These are phyloP conservation scores for Emericellopsis terricola DNA, from an alignment of 495 filamentous ascomycete species.

Conservation along the genomic window DNA sequence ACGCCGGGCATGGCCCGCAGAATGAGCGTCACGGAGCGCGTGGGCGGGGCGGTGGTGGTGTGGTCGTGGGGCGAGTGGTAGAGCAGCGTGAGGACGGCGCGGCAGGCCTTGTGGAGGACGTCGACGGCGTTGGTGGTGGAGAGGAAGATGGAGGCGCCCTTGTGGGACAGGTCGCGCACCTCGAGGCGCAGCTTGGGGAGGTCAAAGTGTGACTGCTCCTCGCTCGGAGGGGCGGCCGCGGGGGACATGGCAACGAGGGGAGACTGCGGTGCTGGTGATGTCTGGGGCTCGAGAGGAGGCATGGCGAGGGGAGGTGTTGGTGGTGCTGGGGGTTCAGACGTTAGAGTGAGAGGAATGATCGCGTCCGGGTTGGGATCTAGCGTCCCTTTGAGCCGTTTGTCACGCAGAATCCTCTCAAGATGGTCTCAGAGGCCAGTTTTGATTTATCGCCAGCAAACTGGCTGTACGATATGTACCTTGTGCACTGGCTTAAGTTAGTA, in stretches of 20 bases:
- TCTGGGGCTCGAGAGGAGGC: conserved; percentile 4
- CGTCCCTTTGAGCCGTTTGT: too few relatives aligned
- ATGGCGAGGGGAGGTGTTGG: conserved; percentile 13
- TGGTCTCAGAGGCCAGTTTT: too few relatives aligned
- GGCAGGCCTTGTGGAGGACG: conserved; percentile 41
- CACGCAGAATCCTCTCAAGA: too few relatives aligned
- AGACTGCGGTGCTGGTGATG: neutral
- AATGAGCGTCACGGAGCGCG: conserved; percentile 74
- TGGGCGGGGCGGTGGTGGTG: conserved; percentile 22
- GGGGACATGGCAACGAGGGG: too few relatives aligned
- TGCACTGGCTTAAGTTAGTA: too few relatives aligned
- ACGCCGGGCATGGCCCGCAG: conserved; percentile 64
- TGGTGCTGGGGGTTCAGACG: conserved; percentile 12
- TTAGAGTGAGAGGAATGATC: conserved; percentile 2
- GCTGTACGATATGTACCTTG: too few relatives aligned
- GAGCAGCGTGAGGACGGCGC: conserved; percentile 43
- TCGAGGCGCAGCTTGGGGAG: conserved; percentile 53
- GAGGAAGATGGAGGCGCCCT: conserved; percentile 45
- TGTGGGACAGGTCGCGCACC: conserved; percentile 48
- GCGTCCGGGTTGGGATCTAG: too few relatives aligned
- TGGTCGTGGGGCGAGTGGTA: conserved; percentile 29
- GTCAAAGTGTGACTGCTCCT: conserved; percentile 10
- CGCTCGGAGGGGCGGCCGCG: too few relatives aligned
- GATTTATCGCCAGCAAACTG: too few relatives aligned
- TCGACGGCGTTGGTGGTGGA: conserved; percentile 33